Percentiles rank a stretch among this genome's conserved stretches.
Conservation (phyloP, 1,139 yeast genomes). For the Debaryomyces singareniensis region DNA sequence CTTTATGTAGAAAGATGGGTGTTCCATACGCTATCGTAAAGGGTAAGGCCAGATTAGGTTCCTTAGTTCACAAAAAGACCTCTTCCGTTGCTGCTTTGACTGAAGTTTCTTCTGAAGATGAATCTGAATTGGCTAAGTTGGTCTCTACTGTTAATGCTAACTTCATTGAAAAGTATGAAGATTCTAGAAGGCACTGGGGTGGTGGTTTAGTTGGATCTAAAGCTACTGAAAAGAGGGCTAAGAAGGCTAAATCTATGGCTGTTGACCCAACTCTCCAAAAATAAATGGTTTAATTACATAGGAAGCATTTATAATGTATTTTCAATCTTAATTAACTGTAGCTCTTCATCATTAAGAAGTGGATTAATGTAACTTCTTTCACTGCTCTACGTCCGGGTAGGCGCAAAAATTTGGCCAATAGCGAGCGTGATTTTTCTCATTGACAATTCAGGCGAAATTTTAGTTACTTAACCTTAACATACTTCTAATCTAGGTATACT, state of each 20-base stretch:
- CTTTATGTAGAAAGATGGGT: constrained; percentile 94
- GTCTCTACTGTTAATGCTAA: constrained; percentile 81
- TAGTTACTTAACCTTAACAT: neutral
- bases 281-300: neutral
- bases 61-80: constrained; percentile 89
- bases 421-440: constrained; percentile 8
- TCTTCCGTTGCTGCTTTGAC: constrained; percentile 90
- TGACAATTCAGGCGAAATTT: constrained; percentile 1
- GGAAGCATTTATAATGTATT: no score
- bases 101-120: constrained; percentile 83
- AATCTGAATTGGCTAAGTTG: constrained; percentile 79
- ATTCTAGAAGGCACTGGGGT: constrained; percentile 93
- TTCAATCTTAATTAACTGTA: no score
- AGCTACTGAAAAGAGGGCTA: constrained; percentile 60
- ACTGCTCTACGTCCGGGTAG: constrained; percentile 11
- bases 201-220: constrained; percentile 91
- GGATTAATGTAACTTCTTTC: no score
- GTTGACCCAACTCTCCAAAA: constrained; percentile 8
- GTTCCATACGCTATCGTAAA: constrained; percentile 91
- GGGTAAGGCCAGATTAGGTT: constrained; percentile 94
- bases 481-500: neutral
- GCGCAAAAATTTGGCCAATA: constrained; percentile 6
- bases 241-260: constrained; percentile 30
- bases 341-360: no score
- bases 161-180: constrained; percentile 84